A percentile compares a stretch with the other conserved stretches of the same genome.
These are phyloP conservation scores for Juglanconis sp. DNA, from an alignment of 2,329 filamentous ascomycete species.

Conservation along the genomic window DNA sequence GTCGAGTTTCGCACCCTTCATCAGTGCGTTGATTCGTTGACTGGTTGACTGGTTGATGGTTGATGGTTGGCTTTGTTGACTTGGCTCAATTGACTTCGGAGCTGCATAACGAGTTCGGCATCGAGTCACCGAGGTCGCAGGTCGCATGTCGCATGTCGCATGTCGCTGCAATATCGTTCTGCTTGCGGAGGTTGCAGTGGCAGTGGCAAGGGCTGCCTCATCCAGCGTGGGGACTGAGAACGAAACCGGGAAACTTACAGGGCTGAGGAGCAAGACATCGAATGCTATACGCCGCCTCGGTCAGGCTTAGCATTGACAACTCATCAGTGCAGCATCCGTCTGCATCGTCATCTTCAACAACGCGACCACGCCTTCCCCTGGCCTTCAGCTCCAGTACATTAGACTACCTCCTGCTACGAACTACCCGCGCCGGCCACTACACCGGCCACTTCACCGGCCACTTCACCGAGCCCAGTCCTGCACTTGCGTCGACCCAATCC, in stretches of 20 bases:
- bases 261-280: neutral
- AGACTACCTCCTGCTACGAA: neutral
- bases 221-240: neutral
- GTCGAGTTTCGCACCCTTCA: neutral
- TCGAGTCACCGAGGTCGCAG: neutral
- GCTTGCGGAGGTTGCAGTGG: neutral
- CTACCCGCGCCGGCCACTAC: neutral
- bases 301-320: constrained; percentile 1
- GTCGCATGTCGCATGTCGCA: too few relatives aligned
- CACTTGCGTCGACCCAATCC: neutral
- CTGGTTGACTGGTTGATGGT: neutral
- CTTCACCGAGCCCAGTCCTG: neutral
- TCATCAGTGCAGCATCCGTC: constrained; percentile 9
- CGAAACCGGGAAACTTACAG: constrained; percentile 1
- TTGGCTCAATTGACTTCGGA: neutral
- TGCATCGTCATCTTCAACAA: constrained; percentile 9
- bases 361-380: neutral
- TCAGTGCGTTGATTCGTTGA: neutral
- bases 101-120: neutral
- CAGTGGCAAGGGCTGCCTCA: constrained; percentile 5
- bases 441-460: neutral
- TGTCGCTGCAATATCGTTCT: neutral
- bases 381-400: neutral
- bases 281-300: neutral
- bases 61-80: neutral